Evolutionary conservation across 257 asterid genomes (phyloP).

Genomic region (Gentiana straminea): DNA sequence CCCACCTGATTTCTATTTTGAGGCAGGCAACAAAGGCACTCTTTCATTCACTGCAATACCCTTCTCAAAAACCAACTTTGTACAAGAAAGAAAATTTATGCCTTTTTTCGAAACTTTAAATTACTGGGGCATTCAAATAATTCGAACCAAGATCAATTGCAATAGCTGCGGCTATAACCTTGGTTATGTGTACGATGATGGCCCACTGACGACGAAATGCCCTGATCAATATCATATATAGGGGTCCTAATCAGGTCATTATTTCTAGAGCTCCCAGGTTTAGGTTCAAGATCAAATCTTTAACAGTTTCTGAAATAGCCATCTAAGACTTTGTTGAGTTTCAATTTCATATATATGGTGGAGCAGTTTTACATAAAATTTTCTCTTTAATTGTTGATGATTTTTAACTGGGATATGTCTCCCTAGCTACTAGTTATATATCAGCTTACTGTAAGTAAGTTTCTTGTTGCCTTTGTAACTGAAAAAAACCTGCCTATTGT

Average conservation of each 20-base stretch:
- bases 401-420: too few species aligned
- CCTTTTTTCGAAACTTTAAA: slow-evolving; percentile 81
- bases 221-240: slow-evolving; percentile 63
- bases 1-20: slow-evolving; percentile 80
- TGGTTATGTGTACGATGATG: slow-evolving; percentile 81
- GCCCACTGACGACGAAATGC: slow-evolving; percentile 58
- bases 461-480: background rate
- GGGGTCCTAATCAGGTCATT: slow-evolving; percentile 74
- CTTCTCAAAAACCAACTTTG: slow-evolving; percentile 55
- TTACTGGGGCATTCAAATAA: slow-evolving; percentile 89
- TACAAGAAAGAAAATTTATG: slow-evolving; percentile 58
- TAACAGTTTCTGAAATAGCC: slow-evolving; percentile 37
- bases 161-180: slow-evolving; percentile 51
- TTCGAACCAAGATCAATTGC: slow-evolving; percentile 67
- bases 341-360: background rate
- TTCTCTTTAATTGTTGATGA: too few species aligned
- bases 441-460: background rate
- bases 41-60: slow-evolving; percentile 65
- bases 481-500: too few species aligned
- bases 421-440: too few species aligned
- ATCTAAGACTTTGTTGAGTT: background rate
- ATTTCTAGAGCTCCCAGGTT: slow-evolving; percentile 80
- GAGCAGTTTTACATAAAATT: background rate
- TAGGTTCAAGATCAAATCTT: slow-evolving; percentile 60
- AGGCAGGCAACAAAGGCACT: slow-evolving; percentile 84